These are phyloP conservation scores for Phytopythium vexans DNA, from an alignment of 352 stramenopile species.

Conservation along the genomic window DNA sequence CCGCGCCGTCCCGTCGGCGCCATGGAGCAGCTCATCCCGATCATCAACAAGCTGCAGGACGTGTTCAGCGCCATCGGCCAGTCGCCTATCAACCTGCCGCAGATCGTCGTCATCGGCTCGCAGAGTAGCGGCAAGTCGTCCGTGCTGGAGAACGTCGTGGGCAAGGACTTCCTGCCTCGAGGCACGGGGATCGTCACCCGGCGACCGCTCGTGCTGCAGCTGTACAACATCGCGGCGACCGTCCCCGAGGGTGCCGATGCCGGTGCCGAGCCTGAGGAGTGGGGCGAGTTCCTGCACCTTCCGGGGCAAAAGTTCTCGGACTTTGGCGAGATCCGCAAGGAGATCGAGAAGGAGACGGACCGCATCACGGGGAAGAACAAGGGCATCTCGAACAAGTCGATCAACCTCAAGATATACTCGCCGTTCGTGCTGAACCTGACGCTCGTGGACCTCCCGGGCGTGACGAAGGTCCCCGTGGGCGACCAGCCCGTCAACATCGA, in stretches of 20 bases:
- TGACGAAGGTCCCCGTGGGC: conserved; percentile 97
- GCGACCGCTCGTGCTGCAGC: conserved; percentile 96
- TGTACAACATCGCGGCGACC: conserved; percentile 90
- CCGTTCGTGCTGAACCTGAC: conserved; percentile 98
- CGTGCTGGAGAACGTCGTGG: conserved; percentile 95
- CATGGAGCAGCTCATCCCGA: conserved; percentile 99
- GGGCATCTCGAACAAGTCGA: conserved; percentile 97
- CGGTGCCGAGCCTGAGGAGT: conserved; percentile 81
- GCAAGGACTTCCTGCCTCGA: conserved; percentile 94
- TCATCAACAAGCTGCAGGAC: conserved; percentile 99
- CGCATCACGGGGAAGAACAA: conserved; percentile 96
- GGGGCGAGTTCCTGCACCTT: conserved; percentile 98
- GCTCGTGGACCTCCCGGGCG: conserved; percentile 98
- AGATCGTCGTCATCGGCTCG: conserved; percentile 98
- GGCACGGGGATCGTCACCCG: conserved; percentile 98
- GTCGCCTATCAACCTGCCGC: conserved; percentile 94
- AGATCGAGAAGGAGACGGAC: conserved; percentile 99
- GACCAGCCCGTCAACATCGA: conserved; percentile 99
- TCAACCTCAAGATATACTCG: conserved; percentile 99
- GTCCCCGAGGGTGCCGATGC: conserved; percentile 13
- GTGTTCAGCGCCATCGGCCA: conserved; percentile 97
- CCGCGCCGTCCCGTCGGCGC: background rate
- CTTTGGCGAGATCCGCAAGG: conserved; percentile 95
- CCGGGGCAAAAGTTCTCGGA: conserved; percentile 95
- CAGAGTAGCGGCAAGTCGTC: conserved; percentile 97